Percentiles rank a stretch among this genome's conserved stretches.
These are phyloP conservation scores for Penicillium verrucosum DNA, from an alignment of 2,329 filamentous ascomycete genomes.

Conservation along the genomic window DNA sequence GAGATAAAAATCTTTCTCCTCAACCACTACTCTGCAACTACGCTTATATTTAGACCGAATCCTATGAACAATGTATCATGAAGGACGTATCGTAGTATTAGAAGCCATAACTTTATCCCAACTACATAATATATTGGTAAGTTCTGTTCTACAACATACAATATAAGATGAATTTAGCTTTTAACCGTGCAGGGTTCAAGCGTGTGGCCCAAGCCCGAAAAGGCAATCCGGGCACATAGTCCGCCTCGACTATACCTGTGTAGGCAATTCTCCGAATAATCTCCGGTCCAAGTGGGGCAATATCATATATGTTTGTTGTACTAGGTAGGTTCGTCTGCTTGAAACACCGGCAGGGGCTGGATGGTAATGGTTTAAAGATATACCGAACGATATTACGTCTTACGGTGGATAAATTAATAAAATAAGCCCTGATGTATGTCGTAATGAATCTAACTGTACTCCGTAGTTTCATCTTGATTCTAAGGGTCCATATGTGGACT, in stretches of 20 bases:
- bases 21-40: not conserved
- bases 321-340: not conserved
- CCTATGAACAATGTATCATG: not conserved
- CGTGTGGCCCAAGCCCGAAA: too few relatives aligned
- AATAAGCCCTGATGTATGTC: not conserved
- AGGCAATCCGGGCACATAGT: too few relatives aligned
- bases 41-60: too few relatives aligned
- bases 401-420: not conserved
- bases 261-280: not conserved
- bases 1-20: not conserved
- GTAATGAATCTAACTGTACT: not conserved
- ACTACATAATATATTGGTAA: not conserved
- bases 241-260: not conserved
- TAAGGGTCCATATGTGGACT: too few relatives aligned
- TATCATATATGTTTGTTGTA: not conserved
- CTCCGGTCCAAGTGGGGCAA: not conserved
- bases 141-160: too few relatives aligned
- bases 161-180: not conserved
- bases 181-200: not conserved
- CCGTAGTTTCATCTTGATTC: not conserved
- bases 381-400: not conserved
- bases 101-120: not conserved
- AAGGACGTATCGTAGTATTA: not conserved
- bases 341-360: not conserved
- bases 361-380: not conserved